A percentile compares a stretch with the other conserved stretches of the same genome.
Evolutionary conservation across 2,329 filamentous ascomycete species (phyloP).

Genomic region (Harringtonia aguacate): DNA sequence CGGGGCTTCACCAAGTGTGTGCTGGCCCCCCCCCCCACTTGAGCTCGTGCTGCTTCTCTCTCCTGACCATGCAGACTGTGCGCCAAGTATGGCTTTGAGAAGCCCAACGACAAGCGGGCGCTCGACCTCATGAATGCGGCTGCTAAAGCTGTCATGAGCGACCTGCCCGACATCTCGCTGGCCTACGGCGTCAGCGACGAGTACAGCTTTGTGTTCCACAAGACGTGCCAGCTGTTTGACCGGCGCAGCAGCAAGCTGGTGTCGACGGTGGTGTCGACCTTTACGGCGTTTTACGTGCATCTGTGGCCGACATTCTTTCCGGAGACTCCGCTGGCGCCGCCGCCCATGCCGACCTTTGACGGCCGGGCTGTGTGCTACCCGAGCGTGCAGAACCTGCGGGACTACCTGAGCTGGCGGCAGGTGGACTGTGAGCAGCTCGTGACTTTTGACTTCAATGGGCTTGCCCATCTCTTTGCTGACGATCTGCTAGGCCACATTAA

Average conservation of each 20-base stretch:
- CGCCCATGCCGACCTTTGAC: conserved; percentile 82
- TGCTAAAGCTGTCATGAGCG: conserved; percentile 72
- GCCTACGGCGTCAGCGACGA: conserved; percentile 95
- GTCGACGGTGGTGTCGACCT: conserved; percentile 83
- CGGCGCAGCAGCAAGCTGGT: conserved; percentile 80
- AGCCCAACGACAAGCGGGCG: conserved; percentile 84
- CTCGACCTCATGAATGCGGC: conserved; percentile 91
- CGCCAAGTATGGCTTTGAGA: conserved; percentile 71
- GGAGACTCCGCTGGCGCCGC: conserved; percentile 55
- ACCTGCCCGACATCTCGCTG: conserved; percentile 74
- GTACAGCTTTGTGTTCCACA: conserved; percentile 87
- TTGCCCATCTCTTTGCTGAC: background rate
- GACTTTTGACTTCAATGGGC: no score
- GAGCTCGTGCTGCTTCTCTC: background rate
- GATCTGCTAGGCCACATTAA: conserved; percentile 71
- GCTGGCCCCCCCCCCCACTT: background rate
- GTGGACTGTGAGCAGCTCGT: conserved; percentile 70
- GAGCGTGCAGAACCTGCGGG: conserved; percentile 66
- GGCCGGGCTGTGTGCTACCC: conserved; percentile 88
- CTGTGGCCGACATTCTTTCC: conserved; percentile 71
- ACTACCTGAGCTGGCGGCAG: conserved; percentile 96
- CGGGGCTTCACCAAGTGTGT: conserved; percentile 83
- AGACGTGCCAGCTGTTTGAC: conserved; percentile 73
- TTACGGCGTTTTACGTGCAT: conserved; percentile 82
- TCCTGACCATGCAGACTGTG: conserved; percentile 50